A percentile compares a stretch with the other conserved stretches of the same genome.
Conservation (phyloP, 148 eudicot species). For the Vaccinium myrtillus region DNA sequence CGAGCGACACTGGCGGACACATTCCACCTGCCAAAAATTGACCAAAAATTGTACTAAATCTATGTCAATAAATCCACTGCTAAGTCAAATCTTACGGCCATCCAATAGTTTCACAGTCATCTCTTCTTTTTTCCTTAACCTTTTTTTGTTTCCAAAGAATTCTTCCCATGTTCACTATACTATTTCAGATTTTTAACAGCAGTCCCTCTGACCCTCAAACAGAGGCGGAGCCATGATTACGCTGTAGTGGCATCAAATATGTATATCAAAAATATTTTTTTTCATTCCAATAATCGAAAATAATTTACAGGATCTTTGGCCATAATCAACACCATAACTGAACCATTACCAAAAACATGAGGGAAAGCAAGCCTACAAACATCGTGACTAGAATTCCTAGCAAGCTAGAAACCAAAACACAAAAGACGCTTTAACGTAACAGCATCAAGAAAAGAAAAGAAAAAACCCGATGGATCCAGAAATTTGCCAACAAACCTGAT, state of each 20-base stretch:
- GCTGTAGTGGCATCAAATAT: too few species aligned
- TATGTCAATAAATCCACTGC: background rate
- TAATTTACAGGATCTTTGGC: background rate
- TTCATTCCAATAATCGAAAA: background rate
- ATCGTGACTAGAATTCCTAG: too few species aligned
- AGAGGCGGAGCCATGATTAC: background rate
- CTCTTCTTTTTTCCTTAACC: background rate
- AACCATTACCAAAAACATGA: too few species aligned
- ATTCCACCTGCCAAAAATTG: slow-evolving; percentile 60
- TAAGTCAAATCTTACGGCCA: background rate
- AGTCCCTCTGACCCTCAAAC: background rate
- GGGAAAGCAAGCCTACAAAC: too few species aligned
- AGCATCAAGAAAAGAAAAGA: too few species aligned
- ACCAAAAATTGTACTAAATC: slow-evolving; percentile 1
- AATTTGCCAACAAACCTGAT: slow-evolving; percentile 56
- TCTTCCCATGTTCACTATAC: too few species aligned
- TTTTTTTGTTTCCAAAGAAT: background rate
- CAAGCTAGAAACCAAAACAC: too few species aligned
- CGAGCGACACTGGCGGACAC: slow-evolving; percentile 92
- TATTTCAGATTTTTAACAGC: slow-evolving; percentile 3
- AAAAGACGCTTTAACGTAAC: too few species aligned
- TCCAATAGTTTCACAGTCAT: background rate
- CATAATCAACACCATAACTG: too few species aligned
- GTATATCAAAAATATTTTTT: too few species aligned
- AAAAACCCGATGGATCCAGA: too few species aligned